Base-by-base conservation (phyloP, 345 rosid species). In the Eucalyptus regnans region DNA sequence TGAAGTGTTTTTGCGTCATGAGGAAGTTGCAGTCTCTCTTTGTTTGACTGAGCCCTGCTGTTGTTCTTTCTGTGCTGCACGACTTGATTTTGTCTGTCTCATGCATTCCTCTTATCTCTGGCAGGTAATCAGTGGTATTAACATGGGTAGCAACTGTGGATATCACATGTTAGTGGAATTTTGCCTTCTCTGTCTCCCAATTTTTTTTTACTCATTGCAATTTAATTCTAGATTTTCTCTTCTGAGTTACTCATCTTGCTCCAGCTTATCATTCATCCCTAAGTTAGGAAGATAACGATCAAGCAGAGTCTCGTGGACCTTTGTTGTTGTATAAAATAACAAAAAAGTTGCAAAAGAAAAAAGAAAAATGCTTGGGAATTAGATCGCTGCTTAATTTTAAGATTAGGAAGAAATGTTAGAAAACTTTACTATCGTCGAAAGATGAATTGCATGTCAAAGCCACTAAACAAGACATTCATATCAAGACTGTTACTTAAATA, bases 141-240 rank as follows among this genome's bases (percentile, higher is more conserved):
- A 97, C 94, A 92, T 91, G 92, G 99, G 99, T 84, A 96, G 94
- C 97, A 96, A 96, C 92, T 96, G 97, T 18, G 99, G 99, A 83
- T 97, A 94, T 92, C 95, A 96, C 90, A 87, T 94, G 99, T 97
- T 49, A 91, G 98, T 93, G 9, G 12, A 87, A 62, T 58, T 89
- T 90, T n/a, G 25, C 33, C 87, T 50, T 86, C 54, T 43, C 50
- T 71, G 16, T 89, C 33, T 79, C 48, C 48, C 31, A 18, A 20
- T 54, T 37, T 46, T 86, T 33, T 8, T 31, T 20, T 37, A 25
- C 20, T 27, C 4, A 2, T 33, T 48, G 87, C 87, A 27, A 27
- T 50, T 51, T n/a, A n/a, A 16, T 51, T 50, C 87, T 7, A 22
- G 83, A 20, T 76, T 10, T 76, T 64, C n/a, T 23, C 60, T 50